phyloP scores from a whole-genome alignment of 2,329 filamentous ascomycete species.

The Alternaria burnsii region DNA sequence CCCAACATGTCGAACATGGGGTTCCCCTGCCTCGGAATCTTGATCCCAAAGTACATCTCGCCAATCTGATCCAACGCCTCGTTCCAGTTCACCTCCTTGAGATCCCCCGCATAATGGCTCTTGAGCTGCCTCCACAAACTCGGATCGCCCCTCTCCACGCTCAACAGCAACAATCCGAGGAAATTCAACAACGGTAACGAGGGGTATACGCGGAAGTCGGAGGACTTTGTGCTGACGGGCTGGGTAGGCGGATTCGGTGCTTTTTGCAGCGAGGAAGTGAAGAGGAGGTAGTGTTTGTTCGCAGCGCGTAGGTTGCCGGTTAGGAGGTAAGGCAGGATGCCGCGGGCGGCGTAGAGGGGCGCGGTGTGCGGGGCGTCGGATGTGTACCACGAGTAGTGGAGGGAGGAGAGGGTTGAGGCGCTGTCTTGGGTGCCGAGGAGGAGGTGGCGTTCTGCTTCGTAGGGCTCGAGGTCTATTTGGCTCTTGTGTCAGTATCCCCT shows the following conservation, averaged over 20 bases:
- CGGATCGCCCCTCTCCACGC: constrained; percentile 78
- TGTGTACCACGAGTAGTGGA: constrained; percentile 95
- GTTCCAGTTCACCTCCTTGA: constrained; percentile 82
- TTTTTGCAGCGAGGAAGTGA: constrained; percentile 71
- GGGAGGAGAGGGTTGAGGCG: constrained; percentile 76
- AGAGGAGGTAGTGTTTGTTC: constrained; percentile 80
- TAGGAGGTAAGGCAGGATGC: constrained; percentile 88
- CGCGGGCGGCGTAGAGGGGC: constrained; percentile 83
- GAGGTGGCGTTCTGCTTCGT: constrained; percentile 92
- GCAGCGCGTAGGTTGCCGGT: constrained; percentile 90
- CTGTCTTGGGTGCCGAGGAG: constrained; percentile 89
- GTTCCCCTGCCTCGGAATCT: constrained; percentile 87
- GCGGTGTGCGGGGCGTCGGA: constrained; percentile 89
- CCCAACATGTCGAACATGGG: constrained; percentile 99
- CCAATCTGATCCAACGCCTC: constrained; percentile 84
- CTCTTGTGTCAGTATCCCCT: neutral
- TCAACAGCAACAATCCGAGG: constrained; percentile 81
- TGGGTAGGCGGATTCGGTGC: constrained; percentile 75
- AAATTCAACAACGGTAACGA: constrained; percentile 96
- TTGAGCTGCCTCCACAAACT: constrained; percentile 85
- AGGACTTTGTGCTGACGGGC: constrained; percentile 76
- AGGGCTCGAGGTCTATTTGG: constrained; percentile 79
- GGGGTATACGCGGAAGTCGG: constrained; percentile 84
- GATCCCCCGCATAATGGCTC: constrained; percentile 79
- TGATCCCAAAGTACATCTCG: constrained; percentile 96